Evolutionary conservation across 176 grass and related monocot species (phyloP).

Genomic region (Avena eriantha): DNA sequence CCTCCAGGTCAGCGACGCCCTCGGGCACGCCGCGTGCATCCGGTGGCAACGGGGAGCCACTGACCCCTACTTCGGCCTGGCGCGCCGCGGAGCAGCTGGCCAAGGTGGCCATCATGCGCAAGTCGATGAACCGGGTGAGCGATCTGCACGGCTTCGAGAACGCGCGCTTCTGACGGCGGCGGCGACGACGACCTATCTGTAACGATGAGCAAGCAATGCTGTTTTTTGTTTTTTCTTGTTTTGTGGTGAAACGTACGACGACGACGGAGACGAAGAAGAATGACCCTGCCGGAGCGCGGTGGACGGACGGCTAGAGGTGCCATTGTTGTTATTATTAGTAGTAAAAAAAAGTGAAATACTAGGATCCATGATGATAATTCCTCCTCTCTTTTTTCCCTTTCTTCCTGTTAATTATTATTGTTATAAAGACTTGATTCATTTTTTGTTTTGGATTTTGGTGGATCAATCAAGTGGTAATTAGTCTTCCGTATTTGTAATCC

Average conservation of each 20-base stretch:
- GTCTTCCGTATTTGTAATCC: not conserved
- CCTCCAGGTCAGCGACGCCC: constrained; percentile 32
- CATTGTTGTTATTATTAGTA: constrained; percentile 16
- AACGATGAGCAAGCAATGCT: not conserved
- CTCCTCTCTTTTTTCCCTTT: not conserved
- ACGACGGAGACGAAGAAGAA: not conserved
- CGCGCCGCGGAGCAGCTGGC: constrained; percentile 96
- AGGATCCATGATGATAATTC: constrained; percentile 4
- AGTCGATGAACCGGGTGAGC: constrained; percentile 87
- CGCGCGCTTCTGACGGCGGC: constrained; percentile 71
- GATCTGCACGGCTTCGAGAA: constrained; percentile 98
- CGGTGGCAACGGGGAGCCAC: constrained; percentile 30
- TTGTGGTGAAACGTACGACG: not conserved
- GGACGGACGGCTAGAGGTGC: constrained; percentile 24
- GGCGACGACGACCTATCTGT: not conserved
- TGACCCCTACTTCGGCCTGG: constrained; percentile 94
- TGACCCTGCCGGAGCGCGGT: constrained; percentile 40
- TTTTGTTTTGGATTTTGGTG: not conserved
- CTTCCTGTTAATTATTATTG: not conserved
- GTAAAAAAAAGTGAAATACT: constrained; percentile 11
- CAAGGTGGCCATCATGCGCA: constrained; percentile 93
- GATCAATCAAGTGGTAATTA: not conserved
- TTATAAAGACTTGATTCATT: constrained; percentile 10
- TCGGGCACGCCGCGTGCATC: constrained; percentile 31
- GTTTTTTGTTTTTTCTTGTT: not conserved